Conservation (phyloP, 2,329 filamentous ascomycete genomes). For the Pseudogymnoascus sp. region DNA sequence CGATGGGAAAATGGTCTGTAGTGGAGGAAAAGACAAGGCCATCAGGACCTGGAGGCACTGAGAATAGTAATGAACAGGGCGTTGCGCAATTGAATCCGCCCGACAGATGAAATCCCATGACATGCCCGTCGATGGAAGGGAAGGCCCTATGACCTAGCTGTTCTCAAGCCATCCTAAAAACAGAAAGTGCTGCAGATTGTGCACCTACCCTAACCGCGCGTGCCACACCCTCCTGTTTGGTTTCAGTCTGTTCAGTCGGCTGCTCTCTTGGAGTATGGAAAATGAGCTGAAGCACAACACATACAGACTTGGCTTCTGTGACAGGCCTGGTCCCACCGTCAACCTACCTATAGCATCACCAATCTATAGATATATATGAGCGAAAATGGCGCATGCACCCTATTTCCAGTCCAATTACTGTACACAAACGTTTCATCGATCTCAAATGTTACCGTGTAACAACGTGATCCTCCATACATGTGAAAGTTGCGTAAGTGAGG, state of each 20-base stretch:
- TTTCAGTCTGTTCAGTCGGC: neutral
- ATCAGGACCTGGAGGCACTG: slow-evolving; percentile 59
- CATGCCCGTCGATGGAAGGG: neutral
- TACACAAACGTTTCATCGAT: neutral
- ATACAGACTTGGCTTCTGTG: neutral
- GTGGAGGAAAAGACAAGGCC: slow-evolving; percentile 86
- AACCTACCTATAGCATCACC: neutral
- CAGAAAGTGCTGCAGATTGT: slow-evolving; percentile 7
- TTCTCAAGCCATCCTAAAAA: slow-evolving; percentile 1
- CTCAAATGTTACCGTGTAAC: neutral
- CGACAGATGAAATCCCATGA: neutral
- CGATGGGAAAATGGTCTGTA: slow-evolving; percentile 79
- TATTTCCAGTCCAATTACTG: neutral
- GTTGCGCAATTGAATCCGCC: neutral
- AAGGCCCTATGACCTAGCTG: slow-evolving; percentile 2
- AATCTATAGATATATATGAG: neutral
- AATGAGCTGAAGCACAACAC: neutral
- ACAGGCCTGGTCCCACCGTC: neutral
- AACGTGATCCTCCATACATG: neutral
- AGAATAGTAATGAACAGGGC: slow-evolving; percentile 9
- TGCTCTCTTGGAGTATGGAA: neutral
- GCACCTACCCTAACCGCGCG: neutral
- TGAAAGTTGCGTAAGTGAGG: neutral
- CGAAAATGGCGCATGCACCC: slow-evolving; percentile 7
- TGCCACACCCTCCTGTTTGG: neutral